A percentile compares a stretch with the other conserved stretches of the same genome.
These are phyloP conservation scores for Entomophthora muscae DNA, from an alignment of 371 early-diverging fungal genomes.

Conservation along the genomic window DNA sequence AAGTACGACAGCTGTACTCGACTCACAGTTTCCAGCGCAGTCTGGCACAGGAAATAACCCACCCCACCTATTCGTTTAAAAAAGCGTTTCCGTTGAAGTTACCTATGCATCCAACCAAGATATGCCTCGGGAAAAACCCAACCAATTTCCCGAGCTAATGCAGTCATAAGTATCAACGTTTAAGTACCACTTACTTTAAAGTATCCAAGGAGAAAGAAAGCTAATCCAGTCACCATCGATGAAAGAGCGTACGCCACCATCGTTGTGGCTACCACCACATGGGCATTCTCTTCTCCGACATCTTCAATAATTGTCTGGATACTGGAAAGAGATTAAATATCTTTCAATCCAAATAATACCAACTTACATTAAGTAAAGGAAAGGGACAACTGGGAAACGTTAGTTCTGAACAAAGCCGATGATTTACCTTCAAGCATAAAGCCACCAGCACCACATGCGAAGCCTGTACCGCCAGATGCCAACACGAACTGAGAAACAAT, in stretches of 20 bases:
- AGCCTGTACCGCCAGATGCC: constrained; percentile 66
- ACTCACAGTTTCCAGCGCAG: constrained; percentile 64
- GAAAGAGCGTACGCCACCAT: constrained; percentile 73
- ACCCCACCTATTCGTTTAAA: constrained; percentile 40
- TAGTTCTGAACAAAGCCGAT: not conserved
- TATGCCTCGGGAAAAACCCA: constrained; percentile 88
- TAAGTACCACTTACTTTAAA: constrained; percentile 30
- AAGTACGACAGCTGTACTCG: constrained; percentile 9
- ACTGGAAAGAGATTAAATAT: constrained; percentile 16
- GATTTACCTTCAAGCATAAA: constrained; percentile 83
- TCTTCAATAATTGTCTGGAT: constrained; percentile 34
- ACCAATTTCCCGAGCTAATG: constrained; percentile 45
- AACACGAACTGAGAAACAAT: constrained; percentile 70
- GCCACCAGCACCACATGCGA: constrained; percentile 79
- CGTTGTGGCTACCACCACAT: constrained; percentile 67
- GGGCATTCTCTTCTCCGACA: constrained; percentile 35
- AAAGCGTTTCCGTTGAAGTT: not conserved
- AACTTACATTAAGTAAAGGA: not conserved
- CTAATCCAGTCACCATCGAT: constrained; percentile 69
- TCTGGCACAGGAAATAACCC: constrained; percentile 82
- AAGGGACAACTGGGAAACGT: not conserved
- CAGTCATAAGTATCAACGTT: not conserved
- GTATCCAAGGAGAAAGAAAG: constrained; percentile 65
- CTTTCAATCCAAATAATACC: not conserved
- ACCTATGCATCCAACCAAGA: constrained; percentile 88